Base-by-base conservation (phyloP, 768 basidiomycete genomes). In the Suillus paluster region DNA sequence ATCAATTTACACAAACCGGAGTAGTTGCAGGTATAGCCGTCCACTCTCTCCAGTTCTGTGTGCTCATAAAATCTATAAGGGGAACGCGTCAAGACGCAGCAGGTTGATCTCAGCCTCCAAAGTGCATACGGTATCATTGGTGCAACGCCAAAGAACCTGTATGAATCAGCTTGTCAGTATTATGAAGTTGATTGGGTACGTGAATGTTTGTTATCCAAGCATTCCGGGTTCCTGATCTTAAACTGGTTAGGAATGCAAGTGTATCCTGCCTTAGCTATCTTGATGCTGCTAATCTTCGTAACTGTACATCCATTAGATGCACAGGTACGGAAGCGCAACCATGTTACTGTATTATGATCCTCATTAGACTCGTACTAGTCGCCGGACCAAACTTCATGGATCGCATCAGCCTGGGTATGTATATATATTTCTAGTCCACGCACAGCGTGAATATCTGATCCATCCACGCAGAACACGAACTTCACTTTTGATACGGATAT, bases 341-440 rank as follows among this genome's bases (percentile, higher is more conserved):
- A 19, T 15, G 30, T 4, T 2, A 45, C 34, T 33, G 11, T 6
- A 0, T 4, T 19, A 21, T 15, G 10, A 50, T 4, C 8, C 54
- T 61, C 62, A 80, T 61, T 80, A 78, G 61, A 79, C 80, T 67
- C 80, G 77, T 76, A 84, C 79, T 44, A 89, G 67, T 80, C 84
- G 3, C 88, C 88, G 1, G 86, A 87, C 36, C 80, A 87, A 68
- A 84, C 83, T 0, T 89, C 87, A 0, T 83, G 83, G 78, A 75
- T 89, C 21, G 86, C 86, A 21, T 82, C 85, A 5, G 80, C 86
- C 23, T 86, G 86, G 87, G 88, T 87, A 72, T 55, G 76, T 48
- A 2, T 4, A 27, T 23, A 3, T 12, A 27, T 57, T 33, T 15
- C 33, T 14, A 36, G 46, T 45, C n/a, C n/a, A n/a, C n/a, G 33